Base-by-base conservation (phyloP, 257 asterid genomes). In the Fraxinus quadrangulata region DNA sequence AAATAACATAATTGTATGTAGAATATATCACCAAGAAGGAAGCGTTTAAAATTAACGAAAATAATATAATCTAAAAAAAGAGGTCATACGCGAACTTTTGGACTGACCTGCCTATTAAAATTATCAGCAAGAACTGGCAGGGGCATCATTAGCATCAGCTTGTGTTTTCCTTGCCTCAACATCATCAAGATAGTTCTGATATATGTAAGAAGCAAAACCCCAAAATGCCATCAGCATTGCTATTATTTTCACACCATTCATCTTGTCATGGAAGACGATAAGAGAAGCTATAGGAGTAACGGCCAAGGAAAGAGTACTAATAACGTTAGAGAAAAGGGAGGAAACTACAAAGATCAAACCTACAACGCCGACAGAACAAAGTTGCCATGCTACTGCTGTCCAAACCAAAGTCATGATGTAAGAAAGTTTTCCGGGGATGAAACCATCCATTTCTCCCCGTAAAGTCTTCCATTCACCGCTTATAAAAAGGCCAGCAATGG, bases 361-460 rank as follows among this genome's bases (percentile, higher is more conserved):
- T 13, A 91, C 90, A 3, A 92, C 97, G 1, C 98, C 98, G 40
- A 94, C 96, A 0, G 97, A 87, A 74, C 92, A 91, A 3, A 93
- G 81, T 79, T 95, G 99, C 98, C 98, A 95, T 6, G 96, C 85
- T 8, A 93, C 68, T 8, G 96, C 96, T n/a, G 93, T 93, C 91
- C 96, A 90, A 0, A 84, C 94, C 77, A 95, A 82, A 2, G 96
- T 89, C 97, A 90, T 81, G 7, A 90, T 71, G 73, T 95, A 95
- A 1, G 97, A 85, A 79, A 80, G 76, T 78, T 70, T 86, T 24
- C 99, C 99, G 0, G 92, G 8, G 4, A 81, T 54, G 59, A 88
- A 92, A 79, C 72, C 63, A 13, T 80, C 74, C 96, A 92, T 92
- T 81, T 94, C 99, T 0, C 87, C 87, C 0, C 72, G 78, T 73